Percentiles rank a stretch among this genome's conserved stretches.
Evolutionary conservation across 345 rosid species (phyloP).

Genomic region (Reutealis trisperma): DNA sequence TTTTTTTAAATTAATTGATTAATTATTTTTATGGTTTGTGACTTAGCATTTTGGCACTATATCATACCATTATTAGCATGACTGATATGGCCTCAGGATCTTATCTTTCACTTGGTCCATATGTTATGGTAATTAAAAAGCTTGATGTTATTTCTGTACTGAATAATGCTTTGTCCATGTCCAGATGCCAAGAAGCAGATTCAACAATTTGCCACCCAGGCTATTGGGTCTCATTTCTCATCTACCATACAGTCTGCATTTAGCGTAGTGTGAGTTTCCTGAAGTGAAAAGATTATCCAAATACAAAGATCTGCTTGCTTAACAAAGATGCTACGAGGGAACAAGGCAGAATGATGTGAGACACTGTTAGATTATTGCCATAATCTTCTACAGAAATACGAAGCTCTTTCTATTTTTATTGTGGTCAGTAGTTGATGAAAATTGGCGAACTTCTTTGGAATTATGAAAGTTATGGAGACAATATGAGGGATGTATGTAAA

Average conservation of each 20-base stretch:
- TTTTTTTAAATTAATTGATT: no score
- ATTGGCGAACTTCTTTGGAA: not conserved
- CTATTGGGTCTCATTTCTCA: conserved; percentile 24
- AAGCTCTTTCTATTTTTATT: not conserved
- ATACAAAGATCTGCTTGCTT: not conserved
- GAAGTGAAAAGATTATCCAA: not conserved
- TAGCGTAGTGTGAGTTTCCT: conserved; percentile 16
- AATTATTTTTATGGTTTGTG: not conserved
- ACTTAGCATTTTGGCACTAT: not conserved
- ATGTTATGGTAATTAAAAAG: not conserved
- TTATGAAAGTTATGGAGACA: not conserved
- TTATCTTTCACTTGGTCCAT: not conserved
- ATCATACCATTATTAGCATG: not conserved
- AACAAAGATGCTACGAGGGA: not conserved
- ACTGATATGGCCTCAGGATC: no score
- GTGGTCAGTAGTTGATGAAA: not conserved
- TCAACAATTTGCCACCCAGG: conserved; percentile 34
- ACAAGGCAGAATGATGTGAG: not conserved
- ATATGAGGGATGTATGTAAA: not conserved
- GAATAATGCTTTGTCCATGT: conserved; percentile 9
- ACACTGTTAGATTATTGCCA: not conserved
- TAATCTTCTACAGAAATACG: not conserved
- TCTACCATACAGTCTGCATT: conserved; percentile 21
- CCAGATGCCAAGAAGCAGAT: conserved; percentile 65
- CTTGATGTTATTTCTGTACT: not conserved